Evolutionary conservation across 1,284 basidiomycete genomes (phyloP).

Genomic region (Tetrapyrgos nigripes): DNA sequence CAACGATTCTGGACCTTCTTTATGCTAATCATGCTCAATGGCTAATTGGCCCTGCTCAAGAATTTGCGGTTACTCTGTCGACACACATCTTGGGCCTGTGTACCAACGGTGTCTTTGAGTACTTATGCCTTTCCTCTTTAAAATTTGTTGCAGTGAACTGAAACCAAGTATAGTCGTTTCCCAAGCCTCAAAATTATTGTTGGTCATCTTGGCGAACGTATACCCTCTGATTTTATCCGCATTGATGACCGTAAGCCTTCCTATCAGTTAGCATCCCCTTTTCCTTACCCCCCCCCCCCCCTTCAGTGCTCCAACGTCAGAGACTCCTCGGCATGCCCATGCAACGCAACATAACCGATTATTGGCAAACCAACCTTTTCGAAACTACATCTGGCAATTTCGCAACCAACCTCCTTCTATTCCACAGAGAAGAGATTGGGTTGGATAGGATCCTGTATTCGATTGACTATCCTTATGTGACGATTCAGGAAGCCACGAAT

Average conservation of each 20-base stretch:
- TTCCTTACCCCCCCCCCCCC: not conserved
- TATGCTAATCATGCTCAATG: conserved; percentile 39
- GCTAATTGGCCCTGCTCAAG: conserved; percentile 41
- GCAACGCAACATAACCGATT: conserved; percentile 44
- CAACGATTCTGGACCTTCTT: conserved; percentile 30
- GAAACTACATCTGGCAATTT: conserved; percentile 54
- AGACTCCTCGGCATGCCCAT: conserved; percentile 43
- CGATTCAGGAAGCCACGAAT: conserved; percentile 27
- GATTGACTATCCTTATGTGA: conserved; percentile 49
- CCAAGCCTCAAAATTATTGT: conserved; percentile 46
- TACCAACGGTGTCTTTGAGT: conserved; percentile 48
- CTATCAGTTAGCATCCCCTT: not conserved
- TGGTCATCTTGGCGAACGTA: conserved; percentile 52
- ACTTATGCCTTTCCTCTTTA: not conserved
- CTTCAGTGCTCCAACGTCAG: conserved; percentile 33
- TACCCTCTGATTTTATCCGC: conserved; percentile 47
- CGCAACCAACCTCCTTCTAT: conserved; percentile 43
- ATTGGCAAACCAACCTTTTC: conserved; percentile 48
- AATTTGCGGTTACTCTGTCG: conserved; percentile 46
- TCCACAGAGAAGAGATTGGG: conserved; percentile 47
- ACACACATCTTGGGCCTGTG: conserved; percentile 47
- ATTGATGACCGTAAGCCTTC: conserved; percentile 42
- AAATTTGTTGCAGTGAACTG: not conserved
- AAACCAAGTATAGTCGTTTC: conserved; percentile 39
- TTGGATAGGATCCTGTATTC: conserved; percentile 48